Base-by-base conservation (phyloP, 805 yeast genomes). In the Candida berthetii region DNA sequence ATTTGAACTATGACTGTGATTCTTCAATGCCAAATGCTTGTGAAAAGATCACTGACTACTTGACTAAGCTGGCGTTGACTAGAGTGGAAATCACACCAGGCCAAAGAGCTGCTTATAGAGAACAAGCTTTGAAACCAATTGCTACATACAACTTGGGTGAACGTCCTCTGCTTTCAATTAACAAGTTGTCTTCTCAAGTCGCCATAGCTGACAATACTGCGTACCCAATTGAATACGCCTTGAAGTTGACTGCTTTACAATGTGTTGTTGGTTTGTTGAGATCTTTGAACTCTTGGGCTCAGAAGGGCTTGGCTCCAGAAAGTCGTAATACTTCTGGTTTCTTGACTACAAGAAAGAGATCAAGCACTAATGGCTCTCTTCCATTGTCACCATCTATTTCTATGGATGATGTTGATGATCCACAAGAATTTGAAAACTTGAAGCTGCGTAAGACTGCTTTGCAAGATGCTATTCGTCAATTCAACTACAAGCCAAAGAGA, bases 1-100 rank as follows among this genome's bases (percentile, higher is more conserved):
- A 91, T 58, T 72, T 93, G 54, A 93, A 93, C 62, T 95, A 93
- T 61, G 99, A 93, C 62, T 93, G 99, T 68, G 96, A 89, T 58
- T 64, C 76, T 2, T 69, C 73, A 16, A 76, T 82, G 72, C 85
- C 93, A 31, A 93, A 93, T 59, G 71, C 90, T 38, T 87, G 90
- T 62, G 99, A 93, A 62, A 71, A 79, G 39, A 69, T 89, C 35
- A 78, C 89, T 40, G 90, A 88, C 49, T 82, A 84, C 50, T 69
- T 93, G 48, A 84, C 54, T 44, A 82, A 68, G 58, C 71, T 72
- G 45, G 82, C 96, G 0, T 65, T 86, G 31, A 71, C 82, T 0
- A 73, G 88, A 44, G 82, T 85, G 5, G 88, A 80, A 7, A 80
- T 84, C 16, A 76, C 96, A 0, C 74, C 79, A 18, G 68, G 76